Conservation (phyloP, 257 asterid genomes). For the Catharanthus roseus region DNA sequence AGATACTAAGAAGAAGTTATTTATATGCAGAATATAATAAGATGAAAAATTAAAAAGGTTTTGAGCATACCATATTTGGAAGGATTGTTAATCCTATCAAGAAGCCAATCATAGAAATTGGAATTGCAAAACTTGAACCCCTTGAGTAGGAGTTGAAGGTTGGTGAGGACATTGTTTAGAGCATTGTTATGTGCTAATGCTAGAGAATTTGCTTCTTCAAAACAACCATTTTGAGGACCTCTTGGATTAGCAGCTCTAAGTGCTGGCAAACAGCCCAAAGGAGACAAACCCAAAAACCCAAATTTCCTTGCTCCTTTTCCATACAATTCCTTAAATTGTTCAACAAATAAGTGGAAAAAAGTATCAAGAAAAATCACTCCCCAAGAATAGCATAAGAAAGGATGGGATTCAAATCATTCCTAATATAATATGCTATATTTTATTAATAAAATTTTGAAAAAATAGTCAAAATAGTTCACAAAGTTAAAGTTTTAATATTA, state of each 20-base stretch:
- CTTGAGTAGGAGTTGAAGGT: conserved; percentile 26
- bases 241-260: conserved; percentile 40
- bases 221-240: conserved; percentile 37
- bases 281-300: conserved; percentile 42
- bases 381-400: conserved; percentile 1
- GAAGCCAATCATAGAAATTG: conserved; percentile 47
- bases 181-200: conserved; percentile 53
- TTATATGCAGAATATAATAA: not conserved
- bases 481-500: too few species aligned
- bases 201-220: conserved; percentile 43
- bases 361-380: not conserved
- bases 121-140: conserved; percentile 47
- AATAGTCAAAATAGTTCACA: too few species aligned
- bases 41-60: too few species aligned
- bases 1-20: too few species aligned
- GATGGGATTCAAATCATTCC: too few species aligned
- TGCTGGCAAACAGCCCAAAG: conserved; percentile 50
- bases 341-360: not conserved
- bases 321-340: conserved; percentile 32
- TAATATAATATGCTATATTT: too few species aligned
- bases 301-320: conserved; percentile 47
- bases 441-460: too few species aligned
- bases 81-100: conserved; percentile 36
- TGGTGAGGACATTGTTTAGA: conserved; percentile 24
- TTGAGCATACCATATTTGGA: conserved; percentile 29